A percentile compares a stretch with the other conserved stretches of the same genome.
Conservation (phyloP, 805 yeast species). For the Clavispora vitiphila region DNA sequence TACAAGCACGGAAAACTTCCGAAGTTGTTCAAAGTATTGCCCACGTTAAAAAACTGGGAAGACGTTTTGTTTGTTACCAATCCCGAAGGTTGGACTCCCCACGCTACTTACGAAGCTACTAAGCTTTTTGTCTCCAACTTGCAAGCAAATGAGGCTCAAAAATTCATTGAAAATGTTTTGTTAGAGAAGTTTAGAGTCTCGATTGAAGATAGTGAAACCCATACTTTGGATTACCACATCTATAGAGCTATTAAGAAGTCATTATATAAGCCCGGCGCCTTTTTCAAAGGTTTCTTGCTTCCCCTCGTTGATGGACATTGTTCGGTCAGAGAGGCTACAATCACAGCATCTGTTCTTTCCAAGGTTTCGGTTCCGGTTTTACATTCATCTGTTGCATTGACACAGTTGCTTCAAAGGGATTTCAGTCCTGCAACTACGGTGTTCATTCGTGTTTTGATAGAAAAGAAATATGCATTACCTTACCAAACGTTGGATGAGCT, state of each 20-base stretch:
- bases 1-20: conserved; percentile 97
- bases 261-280: conserved; percentile 94
- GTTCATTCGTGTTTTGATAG: conserved; percentile 82
- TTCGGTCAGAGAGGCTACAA: conserved; percentile 88
- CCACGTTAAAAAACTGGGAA: conserved; percentile 91
- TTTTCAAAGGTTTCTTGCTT: conserved; percentile 91
- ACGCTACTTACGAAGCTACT: conserved; percentile 91
- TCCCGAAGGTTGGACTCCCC: conserved; percentile 93
- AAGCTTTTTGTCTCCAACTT: conserved; percentile 88
- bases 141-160: conserved; percentile 83
- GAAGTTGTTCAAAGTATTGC: conserved; percentile 92
- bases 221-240: conserved; percentile 82
- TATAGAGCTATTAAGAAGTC: conserved; percentile 91
- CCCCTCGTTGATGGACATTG: conserved; percentile 89
- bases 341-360: conserved; percentile 85
- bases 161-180: conserved; percentile 63
- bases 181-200: conserved; percentile 68
- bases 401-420: conserved; percentile 73
- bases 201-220: conserved; percentile 70
- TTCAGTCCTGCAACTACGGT: conserved; percentile 87
- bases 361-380: conserved; percentile 90
- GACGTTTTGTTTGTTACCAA: conserved; percentile 89
- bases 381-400: conserved; percentile 93
- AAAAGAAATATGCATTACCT: conserved; percentile 94
- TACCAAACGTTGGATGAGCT: conserved; percentile 93